These are phyloP conservation scores for Coniosporium apollinis DNA, from an alignment of 495 filamentous ascomycete genomes.

Conservation along the genomic window DNA sequence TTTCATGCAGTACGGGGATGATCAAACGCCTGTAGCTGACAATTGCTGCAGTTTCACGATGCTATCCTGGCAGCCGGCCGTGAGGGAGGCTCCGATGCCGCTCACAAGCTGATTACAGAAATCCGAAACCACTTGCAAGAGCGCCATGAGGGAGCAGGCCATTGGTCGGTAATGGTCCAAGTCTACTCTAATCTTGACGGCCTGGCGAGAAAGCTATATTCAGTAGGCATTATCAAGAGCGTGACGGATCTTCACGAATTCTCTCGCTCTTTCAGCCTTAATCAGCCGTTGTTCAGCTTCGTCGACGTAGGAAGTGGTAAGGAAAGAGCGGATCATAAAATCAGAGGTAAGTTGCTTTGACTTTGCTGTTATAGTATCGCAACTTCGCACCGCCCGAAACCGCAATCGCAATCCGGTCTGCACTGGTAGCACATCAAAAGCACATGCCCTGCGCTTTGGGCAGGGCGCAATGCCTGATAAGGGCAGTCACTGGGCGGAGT, in stretches of 20 bases:
- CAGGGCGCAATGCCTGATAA: too few relatives aligned
- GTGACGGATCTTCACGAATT: constrained; percentile 17
- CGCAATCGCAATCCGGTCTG: too few relatives aligned
- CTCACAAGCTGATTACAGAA: constrained; percentile 17
- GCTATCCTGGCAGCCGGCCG: constrained; percentile 12
- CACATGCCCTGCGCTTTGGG: too few relatives aligned
- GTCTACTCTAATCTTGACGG: constrained; percentile 23
- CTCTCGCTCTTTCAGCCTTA: constrained; percentile 20
- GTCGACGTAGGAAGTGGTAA: constrained; percentile 25
- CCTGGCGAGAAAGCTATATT: constrained; percentile 16
- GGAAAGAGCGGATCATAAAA: constrained; percentile 24
- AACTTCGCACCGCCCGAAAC: too few relatives aligned
- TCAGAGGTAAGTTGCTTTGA: constrained; percentile 24
- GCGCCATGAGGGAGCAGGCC: constrained; percentile 8
- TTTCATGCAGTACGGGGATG: too few relatives aligned
- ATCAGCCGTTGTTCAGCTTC: constrained; percentile 24
- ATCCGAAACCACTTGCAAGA: constrained; percentile 17
- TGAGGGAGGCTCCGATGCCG: constrained; percentile 24
- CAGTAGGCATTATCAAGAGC: constrained; percentile 14
- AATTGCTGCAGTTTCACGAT: constrained; percentile 22
- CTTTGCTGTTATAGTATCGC: too few relatives aligned
- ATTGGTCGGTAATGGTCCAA: constrained; percentile 21
- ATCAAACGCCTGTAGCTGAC: too few relatives aligned
- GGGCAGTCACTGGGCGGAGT: too few relatives aligned
- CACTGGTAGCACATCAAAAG: too few relatives aligned